These are phyloP conservation scores for Diplodia intermedia DNA, from an alignment of 2,329 filamentous ascomycete species.

Conservation along the genomic window DNA sequence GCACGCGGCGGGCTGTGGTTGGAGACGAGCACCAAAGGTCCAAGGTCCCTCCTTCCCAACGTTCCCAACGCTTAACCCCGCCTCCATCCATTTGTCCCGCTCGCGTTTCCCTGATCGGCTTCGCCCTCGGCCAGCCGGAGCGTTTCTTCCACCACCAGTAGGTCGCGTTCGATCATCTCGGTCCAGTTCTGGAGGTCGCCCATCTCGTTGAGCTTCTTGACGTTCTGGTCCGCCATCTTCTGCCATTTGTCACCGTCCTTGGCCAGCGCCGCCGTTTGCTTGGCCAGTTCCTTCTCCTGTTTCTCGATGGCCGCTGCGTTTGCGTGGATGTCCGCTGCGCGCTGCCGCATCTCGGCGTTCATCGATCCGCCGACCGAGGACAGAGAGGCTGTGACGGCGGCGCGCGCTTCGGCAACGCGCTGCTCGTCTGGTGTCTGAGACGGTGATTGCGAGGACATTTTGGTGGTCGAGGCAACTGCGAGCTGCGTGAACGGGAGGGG, in stretches of 20 bases:
- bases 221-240: conserved; percentile 67
- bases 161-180: conserved; percentile 69
- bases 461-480: background rate
- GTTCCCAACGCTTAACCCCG: conserved; percentile 26
- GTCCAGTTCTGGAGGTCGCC: conserved; percentile 88
- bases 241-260: conserved; percentile 71
- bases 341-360: conserved; percentile 70
- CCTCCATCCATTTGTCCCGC: conserved; percentile 41
- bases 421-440: conserved; percentile 34
- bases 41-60: background rate
- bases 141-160: conserved; percentile 52
- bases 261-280: conserved; percentile 65
- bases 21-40: conserved; percentile 1
- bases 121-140: conserved; percentile 46
- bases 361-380: conserved; percentile 69
- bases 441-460: conserved; percentile 24
- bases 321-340: conserved; percentile 71
- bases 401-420: conserved; percentile 57
- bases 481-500: background rate
- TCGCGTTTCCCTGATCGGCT: conserved; percentile 41
- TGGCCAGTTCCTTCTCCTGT: conserved; percentile 71
- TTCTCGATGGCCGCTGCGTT: conserved; percentile 70
- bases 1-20: conserved; percentile 16
- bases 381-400: conserved; percentile 59
- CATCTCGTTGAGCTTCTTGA: conserved; percentile 74